Evolutionary conservation across 2,329 filamentous ascomycete genomes (phyloP), one percentile per base, ranked within the genome.

Genomic region (Myriosclerotinia duriaeana): DNA sequence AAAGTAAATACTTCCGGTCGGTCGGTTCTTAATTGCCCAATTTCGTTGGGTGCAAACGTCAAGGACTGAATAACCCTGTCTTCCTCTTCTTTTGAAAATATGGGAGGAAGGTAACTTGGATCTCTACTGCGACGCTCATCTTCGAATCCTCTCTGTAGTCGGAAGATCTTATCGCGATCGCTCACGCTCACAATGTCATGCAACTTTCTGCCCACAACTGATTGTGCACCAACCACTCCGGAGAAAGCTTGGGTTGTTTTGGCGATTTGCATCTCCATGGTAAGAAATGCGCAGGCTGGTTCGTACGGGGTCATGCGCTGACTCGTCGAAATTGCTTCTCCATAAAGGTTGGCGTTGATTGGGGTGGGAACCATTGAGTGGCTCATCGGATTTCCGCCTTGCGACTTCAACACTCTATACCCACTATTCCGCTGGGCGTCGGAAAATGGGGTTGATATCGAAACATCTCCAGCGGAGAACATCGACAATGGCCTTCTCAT

Each of bases 51-150:
- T 14, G 77, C 78, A 71, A 88, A 86, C 0, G 83, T 82, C 17
- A 88, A 79, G 1, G 79, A 78, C 66, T 84, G 82, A 42, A 88
- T 83, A 20, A 86, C 80, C 36, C 82, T 79, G 34, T 85, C 82
- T 61, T 85, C 82, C 66, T 85, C 82, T 58, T 81, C 78, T 69
- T 82, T 82, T 48, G 66, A 81, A 68, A 85, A 82, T n/a, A 89
- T 88, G 1, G 87, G 87, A 5, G 87, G 86, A 26, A 89, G 79
- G 73, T 89, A 88, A 55, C 85, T 86, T 22, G 86, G 86, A 58
- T 77, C 85, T 70, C 81, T 79, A 42, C 80, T 78, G 68, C 86
- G 85, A 70, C 77, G 70, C 62, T 89, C 86, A 20, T 84, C 82
- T 63, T 85, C 81, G 56, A 89, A 79, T 61, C 80, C 79, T 58